Base-by-base conservation (phyloP, 1,284 basidiomycete genomes). In the Naganishia albida region DNA sequence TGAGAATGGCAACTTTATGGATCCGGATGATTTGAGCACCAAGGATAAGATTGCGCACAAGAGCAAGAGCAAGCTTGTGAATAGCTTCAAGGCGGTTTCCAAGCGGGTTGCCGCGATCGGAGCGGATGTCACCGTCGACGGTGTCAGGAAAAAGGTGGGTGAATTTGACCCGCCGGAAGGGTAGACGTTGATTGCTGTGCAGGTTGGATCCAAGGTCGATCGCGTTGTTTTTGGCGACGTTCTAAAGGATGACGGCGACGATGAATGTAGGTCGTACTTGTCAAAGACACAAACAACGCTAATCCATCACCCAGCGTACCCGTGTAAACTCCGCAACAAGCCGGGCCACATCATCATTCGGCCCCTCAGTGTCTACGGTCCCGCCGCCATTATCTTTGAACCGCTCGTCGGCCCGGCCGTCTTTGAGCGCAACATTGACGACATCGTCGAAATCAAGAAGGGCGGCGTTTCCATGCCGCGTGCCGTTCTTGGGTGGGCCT, bases 401-500 rank as follows among this genome's bases (percentile, higher is more conserved):
- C 57, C 57, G 18, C 46, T 60, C 23, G 57, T 60, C 46, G 57
- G 57, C 13, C 46, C 70, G 71, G 46, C 71, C 71, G 30, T 72
- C 3, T 78, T 76, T 62, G 69, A 72, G 6, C 65, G 68, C 48
- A 69, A 73, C 7, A 73, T 80, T 66, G 76, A 78, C 62, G 77
- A 80, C 66, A 73, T 81, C 44, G 77, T 79, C 57, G 80, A 81
- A 67, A 69, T 80, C 60, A 80, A 80, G 71, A 80, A 80, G 75
- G 73, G 72, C 34, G 70, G 78, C 48, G 76, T 81, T 18, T 75
- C 76, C 23, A 75, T 80, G 68, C 72, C 77, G 3, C 75, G 80
- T 13, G 71, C 78, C 15, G 77, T 78, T 0, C 74, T 81, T 13
- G 80, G 78, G 0, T 80, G 77, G 76, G 78, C 74, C 4, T 77